Evolutionary conservation across 495 filamentous ascomycete genomes (phyloP).

Genomic region (Xylaria curta): DNA sequence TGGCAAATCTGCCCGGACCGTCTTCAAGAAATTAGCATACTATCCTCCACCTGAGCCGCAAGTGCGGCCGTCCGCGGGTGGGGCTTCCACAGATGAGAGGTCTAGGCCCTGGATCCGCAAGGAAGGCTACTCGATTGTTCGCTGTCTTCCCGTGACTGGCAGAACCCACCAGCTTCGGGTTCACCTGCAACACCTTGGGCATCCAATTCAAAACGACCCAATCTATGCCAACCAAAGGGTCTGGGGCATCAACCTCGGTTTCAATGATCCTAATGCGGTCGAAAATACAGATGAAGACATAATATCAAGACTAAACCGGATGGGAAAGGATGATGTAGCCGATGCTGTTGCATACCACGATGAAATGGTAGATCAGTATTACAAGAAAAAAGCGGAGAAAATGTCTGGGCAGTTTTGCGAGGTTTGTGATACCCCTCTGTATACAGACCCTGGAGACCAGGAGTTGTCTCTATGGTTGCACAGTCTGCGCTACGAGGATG

Average conservation of each 20-base stretch:
- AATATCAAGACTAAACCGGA: slow-evolving; percentile 79
- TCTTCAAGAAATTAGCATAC: slow-evolving; percentile 89
- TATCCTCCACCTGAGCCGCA: slow-evolving; percentile 64
- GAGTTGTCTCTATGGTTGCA: slow-evolving; percentile 95
- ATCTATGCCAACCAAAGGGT: slow-evolving; percentile 95
- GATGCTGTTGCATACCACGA: slow-evolving; percentile 93
- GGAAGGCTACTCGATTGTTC: slow-evolving; percentile 90
- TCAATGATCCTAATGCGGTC: slow-evolving; percentile 66
- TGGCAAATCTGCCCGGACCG: slow-evolving; percentile 85
- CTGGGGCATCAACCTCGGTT: slow-evolving; percentile 81
- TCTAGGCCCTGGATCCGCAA: slow-evolving; percentile 42
- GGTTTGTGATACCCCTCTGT: slow-evolving; percentile 84
- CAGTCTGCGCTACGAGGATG: slow-evolving; percentile 84
- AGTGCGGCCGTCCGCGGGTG: slow-evolving; percentile 24
- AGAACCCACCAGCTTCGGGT: slow-evolving; percentile 95
- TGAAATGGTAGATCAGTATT: slow-evolving; percentile 85
- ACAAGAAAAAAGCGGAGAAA: slow-evolving; percentile 86
- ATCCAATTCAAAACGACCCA: slow-evolving; percentile 95
- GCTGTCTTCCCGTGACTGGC: slow-evolving; percentile 90
- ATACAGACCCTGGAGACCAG: slow-evolving; percentile 87
- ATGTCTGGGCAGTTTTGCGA: slow-evolving; percentile 85
- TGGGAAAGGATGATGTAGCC: slow-evolving; percentile 92
- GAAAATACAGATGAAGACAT: slow-evolving; percentile 84
- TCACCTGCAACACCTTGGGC: slow-evolving; percentile 90
- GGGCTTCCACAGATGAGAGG: slow-evolving; percentile 31